Percentiles rank a stretch among this genome's conserved stretches.
Conservation (phyloP, 192 early-diverging fungal genomes). For the Rhizoclosmatium sp. region DNA sequence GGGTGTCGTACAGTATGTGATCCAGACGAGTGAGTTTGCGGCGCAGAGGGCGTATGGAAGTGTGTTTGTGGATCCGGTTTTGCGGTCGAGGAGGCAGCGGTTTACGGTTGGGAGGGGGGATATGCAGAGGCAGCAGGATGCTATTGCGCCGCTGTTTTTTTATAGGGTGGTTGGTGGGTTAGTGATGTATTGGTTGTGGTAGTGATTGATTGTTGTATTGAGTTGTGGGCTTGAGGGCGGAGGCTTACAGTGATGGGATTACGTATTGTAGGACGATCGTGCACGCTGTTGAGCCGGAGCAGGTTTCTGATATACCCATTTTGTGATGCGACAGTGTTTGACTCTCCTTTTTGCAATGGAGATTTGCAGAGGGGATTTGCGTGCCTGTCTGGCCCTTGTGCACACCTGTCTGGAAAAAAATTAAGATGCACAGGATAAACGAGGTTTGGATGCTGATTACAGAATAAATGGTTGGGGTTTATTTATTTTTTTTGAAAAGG, state of each 20-base stretch:
- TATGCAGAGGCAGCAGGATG: neutral
- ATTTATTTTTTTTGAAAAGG: neutral
- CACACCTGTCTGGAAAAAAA: neutral
- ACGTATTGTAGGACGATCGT: neutral
- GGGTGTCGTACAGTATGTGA: conserved; percentile 6
- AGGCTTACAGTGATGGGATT: conserved; percentile 3
- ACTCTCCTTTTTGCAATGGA: neutral
- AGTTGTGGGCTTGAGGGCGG: too few species aligned
- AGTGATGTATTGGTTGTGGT: neutral
- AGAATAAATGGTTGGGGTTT: neutral
- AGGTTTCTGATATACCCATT: conserved; percentile 5
- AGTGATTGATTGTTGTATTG: too few species aligned
- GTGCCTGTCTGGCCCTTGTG: neutral
- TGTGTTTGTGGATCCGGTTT: conserved; percentile 5
- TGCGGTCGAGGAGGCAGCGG: neutral
- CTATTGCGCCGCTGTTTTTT: conserved; percentile 6
- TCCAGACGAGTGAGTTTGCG: conserved; percentile 16
- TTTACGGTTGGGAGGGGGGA: conserved; percentile 12
- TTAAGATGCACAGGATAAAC: neutral
- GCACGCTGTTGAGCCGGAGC: neutral
- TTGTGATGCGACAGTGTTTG: neutral
- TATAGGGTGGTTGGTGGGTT: neutral
- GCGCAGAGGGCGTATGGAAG: conserved; percentile 14
- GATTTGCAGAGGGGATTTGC: neutral
- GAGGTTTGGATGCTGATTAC: neutral